Conservation (phyloP, 2,329 filamentous ascomycete genomes). For the Pyricularia sp. region DNA sequence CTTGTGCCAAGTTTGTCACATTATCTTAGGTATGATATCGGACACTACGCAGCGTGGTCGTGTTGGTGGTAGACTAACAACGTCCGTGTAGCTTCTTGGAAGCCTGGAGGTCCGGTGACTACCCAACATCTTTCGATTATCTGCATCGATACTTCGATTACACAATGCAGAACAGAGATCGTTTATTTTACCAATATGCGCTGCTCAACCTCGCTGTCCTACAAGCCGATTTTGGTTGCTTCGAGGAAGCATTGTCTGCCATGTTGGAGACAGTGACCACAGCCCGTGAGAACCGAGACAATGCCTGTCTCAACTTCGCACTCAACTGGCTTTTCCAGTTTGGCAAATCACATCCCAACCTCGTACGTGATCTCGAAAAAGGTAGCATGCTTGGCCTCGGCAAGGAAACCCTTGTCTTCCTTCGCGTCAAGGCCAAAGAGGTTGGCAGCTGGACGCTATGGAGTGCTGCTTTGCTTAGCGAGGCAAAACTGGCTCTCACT, state of each 20-base stretch:
- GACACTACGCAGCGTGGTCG: not conserved
- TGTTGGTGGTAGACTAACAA: not conserved
- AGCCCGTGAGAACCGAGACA: slow-evolving; percentile 88
- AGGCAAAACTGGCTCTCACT: slow-evolving; percentile 70
- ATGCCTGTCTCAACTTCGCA: slow-evolving; percentile 86
- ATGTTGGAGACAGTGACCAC: slow-evolving; percentile 94
- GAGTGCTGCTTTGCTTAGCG: slow-evolving; percentile 74
- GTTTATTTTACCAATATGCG: slow-evolving; percentile 88
- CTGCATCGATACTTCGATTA: slow-evolving; percentile 96
- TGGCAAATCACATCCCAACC: slow-evolving; percentile 65
- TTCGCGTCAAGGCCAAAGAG: slow-evolving; percentile 80
- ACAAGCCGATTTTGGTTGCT: slow-evolving; percentile 90
- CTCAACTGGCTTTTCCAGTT: slow-evolving; percentile 96
- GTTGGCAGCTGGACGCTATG: slow-evolving; percentile 77
- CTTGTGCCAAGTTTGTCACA: slow-evolving; percentile 65
- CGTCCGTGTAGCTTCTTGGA: slow-evolving; percentile 64
- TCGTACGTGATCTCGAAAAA: slow-evolving; percentile 50
- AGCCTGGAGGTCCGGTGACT: slow-evolving; percentile 85
- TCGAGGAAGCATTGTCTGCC: slow-evolving; percentile 79
- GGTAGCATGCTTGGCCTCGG: slow-evolving; percentile 68
- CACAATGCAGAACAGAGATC: slow-evolving; percentile 76
- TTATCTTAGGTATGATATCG: slow-evolving; percentile 53
- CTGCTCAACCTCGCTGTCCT: slow-evolving; percentile 87
- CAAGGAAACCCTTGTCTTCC: slow-evolving; percentile 71
- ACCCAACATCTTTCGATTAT: slow-evolving; percentile 79